Percentiles rank a stretch among this genome's conserved stretches.
phyloP scores from a whole-genome alignment of 2,329 filamentous ascomycete genomes.

The Pseudogymnoascus destructans region DNA sequence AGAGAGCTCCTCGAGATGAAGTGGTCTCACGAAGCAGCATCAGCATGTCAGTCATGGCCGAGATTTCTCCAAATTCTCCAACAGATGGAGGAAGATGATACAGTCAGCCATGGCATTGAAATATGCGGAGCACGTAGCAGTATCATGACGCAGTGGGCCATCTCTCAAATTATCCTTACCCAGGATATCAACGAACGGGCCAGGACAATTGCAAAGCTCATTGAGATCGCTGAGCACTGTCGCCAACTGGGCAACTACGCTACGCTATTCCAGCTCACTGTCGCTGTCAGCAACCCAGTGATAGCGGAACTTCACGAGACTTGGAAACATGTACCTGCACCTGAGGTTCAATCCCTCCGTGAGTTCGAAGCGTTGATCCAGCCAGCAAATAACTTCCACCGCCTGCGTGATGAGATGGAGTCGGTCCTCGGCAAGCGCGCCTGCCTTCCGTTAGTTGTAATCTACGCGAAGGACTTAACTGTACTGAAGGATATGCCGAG shows the following conservation, averaged over 20 bases:
- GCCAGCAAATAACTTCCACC: constrained; percentile 65
- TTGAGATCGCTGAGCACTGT: constrained; percentile 68
- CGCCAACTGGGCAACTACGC: constrained; percentile 69
- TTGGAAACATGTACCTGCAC: constrained; percentile 55
- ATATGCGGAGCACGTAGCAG: constrained; percentile 80
- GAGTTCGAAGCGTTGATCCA: constrained; percentile 63
- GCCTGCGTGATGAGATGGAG: constrained; percentile 70
- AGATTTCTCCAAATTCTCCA: constrained; percentile 63
- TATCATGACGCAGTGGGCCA: constrained; percentile 75
- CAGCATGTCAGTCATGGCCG: constrained; percentile 63
- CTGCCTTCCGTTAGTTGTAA: constrained; percentile 73
- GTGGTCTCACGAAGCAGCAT: constrained; percentile 56
- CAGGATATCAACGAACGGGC: constrained; percentile 59
- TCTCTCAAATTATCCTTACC: constrained; percentile 68
- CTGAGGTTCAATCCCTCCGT: constrained; percentile 51
- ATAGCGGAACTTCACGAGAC: constrained; percentile 54
- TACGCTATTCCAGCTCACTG: constrained; percentile 67
- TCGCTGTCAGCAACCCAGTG: constrained; percentile 63
- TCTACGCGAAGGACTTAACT: constrained; percentile 72
- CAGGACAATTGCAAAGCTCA: constrained; percentile 64
- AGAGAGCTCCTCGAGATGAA: constrained; percentile 73
- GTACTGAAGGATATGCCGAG: constrained; percentile 70
- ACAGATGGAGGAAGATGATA: constrained; percentile 32
- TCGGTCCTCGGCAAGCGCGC: constrained; percentile 46
- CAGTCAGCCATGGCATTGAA: constrained; percentile 45